Conservation (phyloP, 2,329 filamentous ascomycete genomes). For the Bisporella sp. region DNA sequence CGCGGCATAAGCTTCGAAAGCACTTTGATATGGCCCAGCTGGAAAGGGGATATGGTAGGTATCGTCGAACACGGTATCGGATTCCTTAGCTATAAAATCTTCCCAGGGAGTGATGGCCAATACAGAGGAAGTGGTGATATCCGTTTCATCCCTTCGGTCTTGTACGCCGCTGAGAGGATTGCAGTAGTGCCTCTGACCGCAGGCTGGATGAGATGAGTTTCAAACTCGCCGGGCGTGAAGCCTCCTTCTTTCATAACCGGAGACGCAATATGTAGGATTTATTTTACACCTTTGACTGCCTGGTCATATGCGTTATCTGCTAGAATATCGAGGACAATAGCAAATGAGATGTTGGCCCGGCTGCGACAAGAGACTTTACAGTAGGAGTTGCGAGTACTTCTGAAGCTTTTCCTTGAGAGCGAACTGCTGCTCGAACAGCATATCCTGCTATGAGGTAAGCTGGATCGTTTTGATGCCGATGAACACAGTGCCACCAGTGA, state of each 20-base stretch:
- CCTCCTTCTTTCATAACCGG: conserved; percentile 5
- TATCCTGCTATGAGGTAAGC: conserved; percentile 28
- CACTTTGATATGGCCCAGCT: conserved; percentile 10
- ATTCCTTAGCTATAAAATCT: conserved; percentile 15
- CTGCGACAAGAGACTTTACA: conserved; percentile 29
- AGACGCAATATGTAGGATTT: conserved; percentile 28
- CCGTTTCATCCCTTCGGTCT: conserved; percentile 30
- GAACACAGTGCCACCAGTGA: conserved; percentile 37
- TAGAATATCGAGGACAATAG: conserved; percentile 34
- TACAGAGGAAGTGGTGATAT: conserved; percentile 37
- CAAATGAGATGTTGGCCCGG: conserved; percentile 8
- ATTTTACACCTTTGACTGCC: conserved; percentile 32
- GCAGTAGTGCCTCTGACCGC: conserved; percentile 30
- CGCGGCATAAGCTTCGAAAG: conserved; percentile 26
- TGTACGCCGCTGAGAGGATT: conserved; percentile 32
- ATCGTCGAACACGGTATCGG: conserved; percentile 17
- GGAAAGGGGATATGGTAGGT: conserved; percentile 15
- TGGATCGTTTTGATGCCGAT: conserved; percentile 44
- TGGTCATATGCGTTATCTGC: conserved; percentile 32
- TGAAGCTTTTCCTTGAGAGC: conserved; percentile 37
- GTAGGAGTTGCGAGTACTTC: conserved; percentile 27
- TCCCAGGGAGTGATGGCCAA: conserved; percentile 35
- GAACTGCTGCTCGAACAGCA: conserved; percentile 37
- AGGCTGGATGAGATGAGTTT: conserved; percentile 24
- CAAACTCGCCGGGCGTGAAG: conserved; percentile 41